Conservation (phyloP, 1,284 basidiomycete species). For the Melampsora larici-populina region DNA sequence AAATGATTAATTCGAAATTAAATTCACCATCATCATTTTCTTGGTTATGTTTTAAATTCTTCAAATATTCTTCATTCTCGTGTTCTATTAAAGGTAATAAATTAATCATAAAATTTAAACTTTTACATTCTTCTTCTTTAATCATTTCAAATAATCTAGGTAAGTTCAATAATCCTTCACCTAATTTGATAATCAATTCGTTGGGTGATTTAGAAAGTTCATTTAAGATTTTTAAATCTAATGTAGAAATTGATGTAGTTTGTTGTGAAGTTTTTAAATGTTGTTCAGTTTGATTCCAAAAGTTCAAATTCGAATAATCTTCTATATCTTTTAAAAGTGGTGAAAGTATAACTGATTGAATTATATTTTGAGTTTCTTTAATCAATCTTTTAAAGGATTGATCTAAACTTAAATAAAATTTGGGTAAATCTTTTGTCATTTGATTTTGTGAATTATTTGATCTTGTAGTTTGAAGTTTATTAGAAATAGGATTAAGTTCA, state of each 20-base stretch:
- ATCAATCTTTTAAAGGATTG: constrained; percentile 67
- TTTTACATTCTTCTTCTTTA: constrained; percentile 66
- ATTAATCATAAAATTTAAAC: constrained; percentile 79
- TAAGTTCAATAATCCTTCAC: constrained; percentile 87
- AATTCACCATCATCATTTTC: constrained; percentile 53
- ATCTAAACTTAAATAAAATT: constrained; percentile 63
- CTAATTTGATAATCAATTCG: constrained; percentile 78
- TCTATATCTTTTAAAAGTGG: constrained; percentile 75
- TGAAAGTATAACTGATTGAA: constrained; percentile 77
- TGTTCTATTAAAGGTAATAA: constrained; percentile 70
- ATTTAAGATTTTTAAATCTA: constrained; percentile 76
- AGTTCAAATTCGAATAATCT: constrained; percentile 65
- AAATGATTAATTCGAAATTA: constrained; percentile 70
- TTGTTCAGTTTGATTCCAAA: constrained; percentile 62
- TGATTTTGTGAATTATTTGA: constrained; percentile 45
- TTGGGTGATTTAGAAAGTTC: constrained; percentile 86
- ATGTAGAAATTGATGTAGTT: constrained; percentile 47
- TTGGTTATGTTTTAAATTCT: background rate
- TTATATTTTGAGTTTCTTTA: constrained; percentile 67
- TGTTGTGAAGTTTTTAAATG: constrained; percentile 46
- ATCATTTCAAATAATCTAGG: constrained; percentile 91
- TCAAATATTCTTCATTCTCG: constrained; percentile 55
- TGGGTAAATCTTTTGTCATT: constrained; percentile 46
- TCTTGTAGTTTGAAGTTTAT: background rate
- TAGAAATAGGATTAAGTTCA: background rate